These are phyloP conservation scores for Paecilomyces sp. DNA, from an alignment of 2,329 filamentous ascomycete species.

Conservation along the genomic window DNA sequence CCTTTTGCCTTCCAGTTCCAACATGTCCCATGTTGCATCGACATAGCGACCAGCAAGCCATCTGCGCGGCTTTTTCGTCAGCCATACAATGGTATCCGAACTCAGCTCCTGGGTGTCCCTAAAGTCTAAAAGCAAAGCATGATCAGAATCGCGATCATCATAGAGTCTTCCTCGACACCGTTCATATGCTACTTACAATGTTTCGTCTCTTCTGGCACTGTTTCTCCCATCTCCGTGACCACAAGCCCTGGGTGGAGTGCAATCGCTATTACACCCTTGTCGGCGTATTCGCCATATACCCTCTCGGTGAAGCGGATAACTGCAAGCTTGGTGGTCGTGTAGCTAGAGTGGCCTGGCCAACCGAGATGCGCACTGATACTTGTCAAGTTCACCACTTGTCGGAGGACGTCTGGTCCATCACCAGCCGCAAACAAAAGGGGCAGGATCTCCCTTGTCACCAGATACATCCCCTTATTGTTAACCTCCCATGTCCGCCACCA, in stretches of 20 bases:
- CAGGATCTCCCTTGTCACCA: constrained; percentile 38
- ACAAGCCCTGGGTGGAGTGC: constrained; percentile 35
- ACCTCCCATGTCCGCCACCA: constrained; percentile 38
- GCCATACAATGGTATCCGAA: constrained; percentile 39
- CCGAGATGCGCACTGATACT: constrained; percentile 36
- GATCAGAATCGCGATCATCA: not conserved
- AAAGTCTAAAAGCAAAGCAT: constrained; percentile 13
- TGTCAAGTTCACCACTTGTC: constrained; percentile 41
- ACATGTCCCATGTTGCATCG: constrained; percentile 42
- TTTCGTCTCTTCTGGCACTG: constrained; percentile 17
- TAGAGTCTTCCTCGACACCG: not conserved
- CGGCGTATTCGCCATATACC: constrained; percentile 39
- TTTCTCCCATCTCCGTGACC: constrained; percentile 30
- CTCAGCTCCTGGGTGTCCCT: constrained; percentile 33
- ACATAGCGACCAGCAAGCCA: constrained; percentile 43
- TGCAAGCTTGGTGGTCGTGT: constrained; percentile 45
- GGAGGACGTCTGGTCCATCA: constrained; percentile 7
- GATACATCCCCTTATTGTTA: constrained; percentile 42
- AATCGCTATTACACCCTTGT: constrained; percentile 36
- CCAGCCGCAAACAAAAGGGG: constrained; percentile 26
- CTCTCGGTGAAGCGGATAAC: constrained; percentile 45
- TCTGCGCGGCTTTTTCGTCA: constrained; percentile 34
- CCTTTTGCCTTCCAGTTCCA: constrained; percentile 35
- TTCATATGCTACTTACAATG: not conserved
- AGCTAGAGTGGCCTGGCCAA: constrained; percentile 32